Percentiles rank a stretch among this genome's conserved stretches.
Conservation (phyloP, 2,329 filamentous ascomycete genomes). For the Ophiobolus disseminans region DNA sequence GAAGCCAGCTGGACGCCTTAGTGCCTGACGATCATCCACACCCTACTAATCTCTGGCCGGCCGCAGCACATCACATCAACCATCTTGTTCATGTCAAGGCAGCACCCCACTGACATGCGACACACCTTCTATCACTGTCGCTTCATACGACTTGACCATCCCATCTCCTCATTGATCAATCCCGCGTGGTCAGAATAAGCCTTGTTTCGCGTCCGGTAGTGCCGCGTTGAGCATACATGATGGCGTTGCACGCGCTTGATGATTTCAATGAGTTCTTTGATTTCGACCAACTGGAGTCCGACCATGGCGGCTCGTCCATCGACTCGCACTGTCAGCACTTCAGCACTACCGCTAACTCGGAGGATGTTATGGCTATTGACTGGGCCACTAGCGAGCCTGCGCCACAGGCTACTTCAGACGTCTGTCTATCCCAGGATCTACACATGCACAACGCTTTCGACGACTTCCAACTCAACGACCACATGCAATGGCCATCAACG, state of each 20-base stretch:
- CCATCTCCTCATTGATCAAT: constrained; percentile 8
- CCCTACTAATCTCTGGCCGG: constrained; percentile 13
- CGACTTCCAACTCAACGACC: background rate
- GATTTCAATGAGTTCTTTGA: constrained; percentile 46
- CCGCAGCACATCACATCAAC: constrained; percentile 18
- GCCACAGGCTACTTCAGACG: constrained; percentile 9
- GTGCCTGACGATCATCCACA: constrained; percentile 10
- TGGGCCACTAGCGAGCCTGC: constrained; percentile 24
- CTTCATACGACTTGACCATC: constrained; percentile 2
- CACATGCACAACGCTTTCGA: constrained; percentile 7
- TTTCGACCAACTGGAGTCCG: constrained; percentile 38
- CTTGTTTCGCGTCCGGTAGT: constrained; percentile 11
- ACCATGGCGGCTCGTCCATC: too few relatives aligned
- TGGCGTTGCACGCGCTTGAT: constrained; percentile 23
- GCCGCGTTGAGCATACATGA: constrained; percentile 15
- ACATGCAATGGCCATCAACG: constrained; percentile 7
- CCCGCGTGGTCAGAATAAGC: constrained; percentile 19
- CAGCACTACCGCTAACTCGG: too few relatives aligned
- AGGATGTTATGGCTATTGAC: constrained; percentile 31
- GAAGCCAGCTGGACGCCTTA: background rate
- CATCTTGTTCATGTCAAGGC: constrained; percentile 22
- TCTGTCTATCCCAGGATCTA: background rate
- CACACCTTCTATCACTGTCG: constrained; percentile 6
- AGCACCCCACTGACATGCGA: constrained; percentile 23
- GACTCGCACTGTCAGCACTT: too few relatives aligned